A percentile compares a stretch with the other conserved stretches of the same genome.
phyloP scores from a whole-genome alignment of 495 filamentous ascomycete species.

The Neurospora terricola region DNA sequence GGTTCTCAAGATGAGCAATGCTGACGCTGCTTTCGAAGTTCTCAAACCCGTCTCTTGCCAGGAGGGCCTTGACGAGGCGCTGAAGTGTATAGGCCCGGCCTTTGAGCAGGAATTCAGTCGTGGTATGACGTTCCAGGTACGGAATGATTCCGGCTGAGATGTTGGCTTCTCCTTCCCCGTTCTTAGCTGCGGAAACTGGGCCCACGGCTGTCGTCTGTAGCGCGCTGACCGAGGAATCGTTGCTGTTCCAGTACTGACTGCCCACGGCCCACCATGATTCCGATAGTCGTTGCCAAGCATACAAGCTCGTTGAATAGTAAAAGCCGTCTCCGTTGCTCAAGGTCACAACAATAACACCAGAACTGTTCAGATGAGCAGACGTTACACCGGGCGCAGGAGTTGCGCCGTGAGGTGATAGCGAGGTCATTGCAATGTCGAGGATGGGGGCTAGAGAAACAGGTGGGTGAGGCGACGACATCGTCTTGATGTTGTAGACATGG shows the following conservation, averaged over 20 bases:
- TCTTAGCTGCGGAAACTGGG: conserved; percentile 24
- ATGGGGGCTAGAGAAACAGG: conserved; percentile 85
- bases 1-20: conserved; percentile 91
- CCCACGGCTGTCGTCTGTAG: conserved; percentile 59
- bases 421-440: conserved; percentile 65
- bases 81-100: conserved; percentile 84
- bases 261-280: conserved; percentile 98
- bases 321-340: conserved; percentile 91
- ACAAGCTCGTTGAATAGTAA: conserved; percentile 71
- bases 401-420: conserved; percentile 57
- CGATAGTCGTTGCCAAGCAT: conserved; percentile 85
- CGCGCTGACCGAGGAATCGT: conserved; percentile 70
- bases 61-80: conserved; percentile 72
- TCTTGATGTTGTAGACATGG: conserved; percentile 87
- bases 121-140: conserved; percentile 86
- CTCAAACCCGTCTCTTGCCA: conserved; percentile 84
- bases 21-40: conserved; percentile 83
- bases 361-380: conserved; percentile 80
- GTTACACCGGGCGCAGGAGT: conserved; percentile 70
- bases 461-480: conserved; percentile 74
- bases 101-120: conserved; percentile 81
- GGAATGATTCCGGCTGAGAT: conserved; percentile 91
- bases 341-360: conserved; percentile 72
- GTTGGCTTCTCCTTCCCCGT: conserved; percentile 41
- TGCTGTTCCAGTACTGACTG: conserved; percentile 97